These are phyloP conservation scores for Phytophthora meadii DNA, from an alignment of 352 stramenopile species.

Conservation along the genomic window DNA sequence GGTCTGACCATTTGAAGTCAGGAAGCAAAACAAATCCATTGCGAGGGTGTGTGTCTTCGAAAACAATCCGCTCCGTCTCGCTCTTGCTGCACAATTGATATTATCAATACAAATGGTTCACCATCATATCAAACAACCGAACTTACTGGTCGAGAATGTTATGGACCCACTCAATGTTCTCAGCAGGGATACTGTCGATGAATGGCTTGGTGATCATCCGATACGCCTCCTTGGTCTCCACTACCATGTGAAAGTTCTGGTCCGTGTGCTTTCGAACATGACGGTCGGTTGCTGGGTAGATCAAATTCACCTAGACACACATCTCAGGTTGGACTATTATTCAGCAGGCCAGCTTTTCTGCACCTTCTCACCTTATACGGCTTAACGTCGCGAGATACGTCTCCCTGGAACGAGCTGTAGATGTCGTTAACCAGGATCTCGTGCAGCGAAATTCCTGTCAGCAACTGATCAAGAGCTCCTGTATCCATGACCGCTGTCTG, in stretches of 20 bases:
- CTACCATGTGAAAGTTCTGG: conserved; percentile 83
- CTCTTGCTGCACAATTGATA: conserved; percentile 57
- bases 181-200: conserved; percentile 75
- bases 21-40: conserved; percentile 83
- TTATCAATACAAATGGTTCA: neutral
- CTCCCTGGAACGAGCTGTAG: conserved; percentile 80
- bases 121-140: too few species aligned
- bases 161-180: conserved; percentile 90
- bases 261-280: conserved; percentile 88
- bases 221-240: conserved; percentile 86
- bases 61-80: conserved; percentile 83
- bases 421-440: conserved; percentile 83
- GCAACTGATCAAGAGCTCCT: conserved; percentile 43
- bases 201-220: conserved; percentile 72
- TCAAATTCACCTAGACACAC: conserved; percentile 70
- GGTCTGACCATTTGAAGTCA: conserved; percentile 87
- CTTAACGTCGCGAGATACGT: conserved; percentile 70
- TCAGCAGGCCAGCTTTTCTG: neutral
- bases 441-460: conserved; percentile 71
- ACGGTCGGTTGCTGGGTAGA: conserved; percentile 79
- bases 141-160: conserved; percentile 90
- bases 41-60: conserved; percentile 66
- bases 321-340: neutral
- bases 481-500: conserved; percentile 69
- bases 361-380: conserved; percentile 68